These are phyloP conservation scores for Aspergillus nomiae DNA, from an alignment of 2,329 filamentous ascomycete genomes.

Conservation along the genomic window DNA sequence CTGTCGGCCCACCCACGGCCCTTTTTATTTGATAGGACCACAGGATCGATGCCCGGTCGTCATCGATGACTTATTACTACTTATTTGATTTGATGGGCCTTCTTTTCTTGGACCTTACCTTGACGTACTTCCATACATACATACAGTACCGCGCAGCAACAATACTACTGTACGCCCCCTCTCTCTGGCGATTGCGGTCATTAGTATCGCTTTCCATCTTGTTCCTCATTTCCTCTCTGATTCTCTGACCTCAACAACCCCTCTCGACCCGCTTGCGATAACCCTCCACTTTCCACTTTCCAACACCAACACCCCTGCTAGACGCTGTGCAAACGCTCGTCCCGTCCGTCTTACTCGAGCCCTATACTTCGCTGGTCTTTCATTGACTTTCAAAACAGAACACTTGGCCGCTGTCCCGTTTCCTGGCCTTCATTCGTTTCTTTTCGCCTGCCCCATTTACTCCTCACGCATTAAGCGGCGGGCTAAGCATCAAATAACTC, in stretches of 20 bases:
- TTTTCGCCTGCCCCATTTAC: not conserved
- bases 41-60: slow-evolving; percentile 15
- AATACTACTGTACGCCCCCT: slow-evolving; percentile 1
- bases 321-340: slow-evolving; percentile 21
- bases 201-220: slow-evolving; percentile 11
- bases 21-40: slow-evolving; percentile 20
- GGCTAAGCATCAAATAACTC: not conserved
- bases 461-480: not conserved
- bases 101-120: slow-evolving; percentile 8
- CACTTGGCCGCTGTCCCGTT: not conserved
- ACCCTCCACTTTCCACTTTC: slow-evolving; percentile 5
- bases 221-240: slow-evolving; percentile 13
- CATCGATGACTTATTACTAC: slow-evolving; percentile 8
- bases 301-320: slow-evolving; percentile 16
- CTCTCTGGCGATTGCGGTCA: slow-evolving; percentile 2
- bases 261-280: slow-evolving; percentile 24
- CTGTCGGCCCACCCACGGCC: slow-evolving; percentile 18
- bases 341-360: slow-evolving; percentile 6
- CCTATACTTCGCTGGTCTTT: not conserved
- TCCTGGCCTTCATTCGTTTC: not conserved
- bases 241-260: slow-evolving; percentile 21
- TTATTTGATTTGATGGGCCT: slow-evolving; percentile 17
- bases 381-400: not conserved
- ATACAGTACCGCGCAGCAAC: slow-evolving; percentile 4
- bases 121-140: not conserved